Conservation (phyloP, 176 grass and related monocot genomes). For the Oryza coarctata region DNA sequence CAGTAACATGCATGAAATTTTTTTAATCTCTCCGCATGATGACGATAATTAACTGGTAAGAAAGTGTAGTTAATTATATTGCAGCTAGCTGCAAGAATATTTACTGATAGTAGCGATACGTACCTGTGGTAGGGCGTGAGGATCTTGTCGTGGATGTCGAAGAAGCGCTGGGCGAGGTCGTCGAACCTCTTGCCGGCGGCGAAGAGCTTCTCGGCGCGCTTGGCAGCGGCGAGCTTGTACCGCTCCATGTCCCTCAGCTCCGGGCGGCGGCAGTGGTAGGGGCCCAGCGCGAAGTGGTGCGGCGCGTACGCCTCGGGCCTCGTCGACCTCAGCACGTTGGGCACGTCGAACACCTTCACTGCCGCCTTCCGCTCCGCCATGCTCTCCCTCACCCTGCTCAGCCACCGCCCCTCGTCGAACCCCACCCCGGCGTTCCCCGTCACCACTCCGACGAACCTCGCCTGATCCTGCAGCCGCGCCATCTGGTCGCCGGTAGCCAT, state of each 20-base stretch:
- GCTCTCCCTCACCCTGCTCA: slow-evolving; percentile 56
- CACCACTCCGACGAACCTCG: slow-evolving; percentile 30
- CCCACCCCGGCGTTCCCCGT: slow-evolving; percentile 19
- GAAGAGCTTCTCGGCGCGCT: slow-evolving; percentile 76
- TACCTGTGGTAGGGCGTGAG: slow-evolving; percentile 71
- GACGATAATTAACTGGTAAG: too few species aligned
- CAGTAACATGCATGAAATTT: too few species aligned
- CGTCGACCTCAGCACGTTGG: slow-evolving; percentile 36
- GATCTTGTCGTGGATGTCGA: slow-evolving; percentile 38
- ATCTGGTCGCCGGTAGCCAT: not conserved
- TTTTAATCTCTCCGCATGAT: too few species aligned
- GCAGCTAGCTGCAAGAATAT: too few species aligned
- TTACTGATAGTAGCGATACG: too few species aligned
- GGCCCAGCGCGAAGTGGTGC: slow-evolving; percentile 75
- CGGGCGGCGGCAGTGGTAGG: slow-evolving; percentile 63
- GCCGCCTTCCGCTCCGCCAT: slow-evolving; percentile 46
- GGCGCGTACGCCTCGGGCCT: slow-evolving; percentile 63
- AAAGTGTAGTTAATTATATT: too few species aligned
- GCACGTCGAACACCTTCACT: slow-evolving; percentile 65
- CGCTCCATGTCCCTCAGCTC: slow-evolving; percentile 91
- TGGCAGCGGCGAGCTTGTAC: slow-evolving; percentile 76
- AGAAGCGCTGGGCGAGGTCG: slow-evolving; percentile 54
- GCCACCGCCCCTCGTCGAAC: slow-evolving; percentile 64
- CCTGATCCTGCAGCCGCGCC: slow-evolving; percentile 38
- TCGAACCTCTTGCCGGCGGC: slow-evolving; percentile 42